Base-by-base conservation (phyloP, 2,329 filamentous ascomycete species). In the Didymella sp. region DNA sequence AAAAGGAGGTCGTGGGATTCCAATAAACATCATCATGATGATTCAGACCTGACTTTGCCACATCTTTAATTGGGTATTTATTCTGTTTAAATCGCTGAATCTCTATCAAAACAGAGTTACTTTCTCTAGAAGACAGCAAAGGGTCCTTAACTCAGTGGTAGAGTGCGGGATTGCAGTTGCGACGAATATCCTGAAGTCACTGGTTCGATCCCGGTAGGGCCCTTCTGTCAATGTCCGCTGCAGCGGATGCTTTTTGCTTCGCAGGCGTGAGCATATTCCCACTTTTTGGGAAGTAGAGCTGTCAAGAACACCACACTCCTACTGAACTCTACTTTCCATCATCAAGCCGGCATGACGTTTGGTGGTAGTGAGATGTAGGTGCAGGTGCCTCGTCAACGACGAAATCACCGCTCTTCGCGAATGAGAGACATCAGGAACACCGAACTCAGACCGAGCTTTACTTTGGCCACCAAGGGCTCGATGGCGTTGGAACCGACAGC, bases 171-270 rank as follows among this genome's bases (percentile, higher is more conserved):
- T 60, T 69, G 66, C 66, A 69, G 66, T 45, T 43, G 46, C 56
- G n/a, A 37, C 50, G 64, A 55, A 54, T 60, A 55, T 69, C 66
- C 66, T 63, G 66, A 69, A 69, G 66, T 69, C 66, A 66, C 61
- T 59, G 62, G 66, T 69, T 69, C 66, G 64, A 69, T 61, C 64
- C 35, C 35, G 35, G 17, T 37, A 37, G 33, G 17, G 33, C 11
- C 33, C 33, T 37, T 7, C 8, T 3, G 17, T n/a, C n/a, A n/a
- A n/a, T n/a, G n/a, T n/a, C n/a, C n/a, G n/a, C n/a, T n/a, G n/a
- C n/a, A n/a, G n/a, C n/a, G n/a, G n/a, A n/a, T n/a, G n/a, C 28
- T 13, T 30, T 30, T 30, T 30, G 28, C 11, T n/a, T n/a, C n/a
- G n/a, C n/a, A n/a, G n/a, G n/a, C n/a, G n/a, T n/a, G n/a, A n/a